Evolutionary conservation across 495 filamentous ascomycete species (phyloP), one percentile per base, ranked within the genome.

Genomic region (Penicillium lagena): DNA sequence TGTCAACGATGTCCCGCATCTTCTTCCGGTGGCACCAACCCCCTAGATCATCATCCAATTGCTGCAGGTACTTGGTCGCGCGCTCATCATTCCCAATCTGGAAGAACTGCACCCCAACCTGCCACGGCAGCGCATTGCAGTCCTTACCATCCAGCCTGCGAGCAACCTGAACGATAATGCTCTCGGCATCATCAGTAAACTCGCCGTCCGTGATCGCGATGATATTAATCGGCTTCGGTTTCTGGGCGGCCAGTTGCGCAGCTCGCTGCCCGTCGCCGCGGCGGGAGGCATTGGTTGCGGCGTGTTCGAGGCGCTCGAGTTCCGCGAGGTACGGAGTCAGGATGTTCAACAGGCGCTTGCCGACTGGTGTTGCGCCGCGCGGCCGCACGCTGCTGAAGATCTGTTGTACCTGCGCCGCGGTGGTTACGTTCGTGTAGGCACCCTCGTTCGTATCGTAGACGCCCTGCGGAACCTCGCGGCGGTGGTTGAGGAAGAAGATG

Each of bases 31-130:
- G 55, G 14, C 70, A 63, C 29, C 67, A 55, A 42, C 71, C 71
- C 8, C 65, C 74, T 29, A 97, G 63, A 12, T 76, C 77, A 66
- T 97, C 87, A 58, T 98, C 93, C 34, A 98, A 68, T 36, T 83
- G 78, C 66, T 79, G 61, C 44, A 95, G 65, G 50, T 83, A 81
- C 60, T 70, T 58, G 30, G 68, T 67, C 0, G 90, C 93, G 0
- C 52, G 66, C 6, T 62, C 50, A 54, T 96, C 89, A 29, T 80
- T 73, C 38, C 93, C 93, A 42, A 97, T 85, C 69, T 98, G 93
- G 68, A 98, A 93, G 68, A 98, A 96, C 65, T 98, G 93, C 45
- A 98, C 82, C 10, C 94, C 93, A 10, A 96, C 72, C 67, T 98
- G 93, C 75, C 87, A 86, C 17, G 88, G 75, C 29, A 83, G 79